Evolutionary conservation across 768 basidiomycete genomes (phyloP).

Genomic region (Lactarius akahatsu): DNA sequence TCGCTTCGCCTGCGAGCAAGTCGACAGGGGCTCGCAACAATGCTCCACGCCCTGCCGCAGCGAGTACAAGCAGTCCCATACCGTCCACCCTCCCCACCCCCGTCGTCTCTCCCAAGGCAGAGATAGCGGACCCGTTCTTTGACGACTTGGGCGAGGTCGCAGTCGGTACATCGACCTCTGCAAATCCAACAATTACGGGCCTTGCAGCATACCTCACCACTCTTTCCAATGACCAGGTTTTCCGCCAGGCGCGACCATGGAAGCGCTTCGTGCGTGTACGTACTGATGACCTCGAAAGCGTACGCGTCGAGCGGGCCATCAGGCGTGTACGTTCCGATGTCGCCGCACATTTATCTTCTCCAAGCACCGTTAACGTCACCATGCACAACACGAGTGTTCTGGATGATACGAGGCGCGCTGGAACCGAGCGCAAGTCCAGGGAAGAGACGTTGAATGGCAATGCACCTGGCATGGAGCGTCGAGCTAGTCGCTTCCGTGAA

Average conservation of each 20-base stretch:
- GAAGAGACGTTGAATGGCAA: slow-evolving; percentile 6
- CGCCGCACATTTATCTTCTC: slow-evolving; percentile 60
- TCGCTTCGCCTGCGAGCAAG: slow-evolving; percentile 71
- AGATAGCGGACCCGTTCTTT: slow-evolving; percentile 62
- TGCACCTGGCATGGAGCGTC: slow-evolving; percentile 11
- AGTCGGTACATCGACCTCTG: slow-evolving; percentile 32
- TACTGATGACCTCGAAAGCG: slow-evolving; percentile 85
- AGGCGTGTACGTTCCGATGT: slow-evolving; percentile 85
- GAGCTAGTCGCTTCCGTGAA: slow-evolving; percentile 26
- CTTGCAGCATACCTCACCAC: slow-evolving; percentile 81
- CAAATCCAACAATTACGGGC: slow-evolving; percentile 45
- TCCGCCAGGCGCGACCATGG: slow-evolving; percentile 73
- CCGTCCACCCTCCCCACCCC: slow-evolving; percentile 46
- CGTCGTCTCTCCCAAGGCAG: slow-evolving; percentile 50
- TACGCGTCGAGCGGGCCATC: slow-evolving; percentile 82
- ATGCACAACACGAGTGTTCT: slow-evolving; percentile 25
- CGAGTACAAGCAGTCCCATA: slow-evolving; percentile 33
- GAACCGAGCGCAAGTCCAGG: slow-evolving; percentile 19
- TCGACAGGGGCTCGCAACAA: slow-evolving; percentile 39
- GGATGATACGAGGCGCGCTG: slow-evolving; percentile 13
- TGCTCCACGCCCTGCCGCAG: slow-evolving; percentile 24
- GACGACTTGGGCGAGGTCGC: slow-evolving; percentile 31
- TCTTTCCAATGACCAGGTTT: slow-evolving; percentile 61
- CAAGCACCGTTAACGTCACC: slow-evolving; percentile 28
- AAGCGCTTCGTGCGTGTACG: slow-evolving; percentile 83